Conservation (phyloP, 2,329 filamentous ascomycete species). For the Periconia macrospinosa region DNA sequence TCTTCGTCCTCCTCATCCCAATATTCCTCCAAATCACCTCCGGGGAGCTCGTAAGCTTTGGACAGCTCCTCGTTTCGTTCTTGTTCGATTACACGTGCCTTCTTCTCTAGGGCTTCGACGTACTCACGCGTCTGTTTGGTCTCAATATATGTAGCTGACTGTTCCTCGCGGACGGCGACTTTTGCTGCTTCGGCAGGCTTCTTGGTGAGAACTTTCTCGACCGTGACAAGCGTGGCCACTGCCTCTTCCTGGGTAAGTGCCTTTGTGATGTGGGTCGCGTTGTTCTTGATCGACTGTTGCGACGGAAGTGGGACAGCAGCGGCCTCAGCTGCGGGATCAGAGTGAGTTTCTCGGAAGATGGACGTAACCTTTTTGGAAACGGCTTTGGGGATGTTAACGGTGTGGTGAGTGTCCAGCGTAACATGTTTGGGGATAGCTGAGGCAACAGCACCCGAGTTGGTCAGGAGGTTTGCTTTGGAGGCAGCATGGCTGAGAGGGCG, state of each 20-base stretch:
- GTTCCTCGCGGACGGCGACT: conserved; percentile 5
- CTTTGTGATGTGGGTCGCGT: conserved; percentile 22
- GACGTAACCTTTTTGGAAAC: conserved; percentile 56
- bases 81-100: conserved; percentile 38
- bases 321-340: conserved; percentile 20
- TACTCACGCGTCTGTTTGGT: conserved; percentile 36
- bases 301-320: conserved; percentile 19
- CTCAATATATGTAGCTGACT: conserved; percentile 16
- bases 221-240: conserved; percentile 12
- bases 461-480: conserved; percentile 22
- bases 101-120: conserved; percentile 41
- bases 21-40: conserved; percentile 66
- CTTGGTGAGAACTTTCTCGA: neutral
- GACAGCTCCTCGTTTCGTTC: conserved; percentile 41
- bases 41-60: conserved; percentile 20
- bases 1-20: conserved; percentile 73
- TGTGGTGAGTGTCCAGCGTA: conserved; percentile 22
- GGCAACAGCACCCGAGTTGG: conserved; percentile 16
- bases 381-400: conserved; percentile 50
- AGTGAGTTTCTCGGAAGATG: conserved; percentile 56
- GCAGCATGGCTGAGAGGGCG: conserved; percentile 49
- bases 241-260: conserved; percentile 11
- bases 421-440: conserved; percentile 25
- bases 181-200: conserved; percentile 2
- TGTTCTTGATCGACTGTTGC: conserved; percentile 23